Percentiles rank a stretch among this genome's conserved stretches.
phyloP scores from a whole-genome alignment of 2,329 filamentous ascomycete species.

The Beauveria pseudobassiana region DNA sequence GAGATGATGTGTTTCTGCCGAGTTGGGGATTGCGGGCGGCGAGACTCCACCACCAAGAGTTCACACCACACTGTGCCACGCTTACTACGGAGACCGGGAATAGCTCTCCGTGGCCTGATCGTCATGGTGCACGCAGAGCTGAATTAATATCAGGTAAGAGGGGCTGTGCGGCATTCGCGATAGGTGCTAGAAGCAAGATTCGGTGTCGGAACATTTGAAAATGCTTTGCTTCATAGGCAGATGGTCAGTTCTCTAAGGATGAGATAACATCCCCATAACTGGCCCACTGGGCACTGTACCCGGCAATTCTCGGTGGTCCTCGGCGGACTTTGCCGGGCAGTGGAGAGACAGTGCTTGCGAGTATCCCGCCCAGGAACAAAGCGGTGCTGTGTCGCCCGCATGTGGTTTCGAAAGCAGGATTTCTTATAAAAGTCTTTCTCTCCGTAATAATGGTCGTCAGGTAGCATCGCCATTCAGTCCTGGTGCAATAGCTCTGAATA shows the following conservation, averaged over 20 bases:
- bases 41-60: neutral
- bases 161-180: neutral
- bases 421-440: too few species aligned
- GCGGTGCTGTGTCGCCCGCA: neutral
- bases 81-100: neutral
- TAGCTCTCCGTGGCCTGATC: neutral
- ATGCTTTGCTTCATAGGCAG: neutral
- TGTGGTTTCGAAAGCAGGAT: neutral
- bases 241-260: too few species aligned
- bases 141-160: neutral
- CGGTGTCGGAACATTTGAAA: neutral
- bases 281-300: neutral
- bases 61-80: neutral
- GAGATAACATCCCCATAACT: too few species aligned
- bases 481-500: too few species aligned
- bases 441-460: too few species aligned
- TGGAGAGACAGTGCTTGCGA: too few species aligned
- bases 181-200: neutral
- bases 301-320: neutral
- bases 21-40: conserved; percentile 7
- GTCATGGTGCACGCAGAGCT: neutral
- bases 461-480: too few species aligned
- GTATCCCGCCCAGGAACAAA: too few species aligned
- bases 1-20: conserved; percentile 5
- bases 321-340: neutral